phyloP scores from a whole-genome alignment of 768 basidiomycete species.

The Collybia mongolica region DNA sequence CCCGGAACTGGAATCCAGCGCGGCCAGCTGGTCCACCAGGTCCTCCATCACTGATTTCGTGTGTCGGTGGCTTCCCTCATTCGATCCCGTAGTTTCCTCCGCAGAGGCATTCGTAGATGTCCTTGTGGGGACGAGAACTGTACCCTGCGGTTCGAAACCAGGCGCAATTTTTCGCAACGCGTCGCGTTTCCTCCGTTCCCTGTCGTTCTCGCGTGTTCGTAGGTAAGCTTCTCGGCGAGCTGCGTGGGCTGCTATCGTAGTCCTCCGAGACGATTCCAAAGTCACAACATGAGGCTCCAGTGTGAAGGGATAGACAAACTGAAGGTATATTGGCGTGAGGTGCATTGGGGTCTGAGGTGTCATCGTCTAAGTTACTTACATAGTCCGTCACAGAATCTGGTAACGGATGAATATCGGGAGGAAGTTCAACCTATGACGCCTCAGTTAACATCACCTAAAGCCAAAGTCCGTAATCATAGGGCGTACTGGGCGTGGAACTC shows the following conservation, averaged over 20 bases:
- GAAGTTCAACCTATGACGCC: slow-evolving; percentile 67
- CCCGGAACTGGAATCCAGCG: slow-evolving; percentile 43
- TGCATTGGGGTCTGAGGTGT: slow-evolving; percentile 1
- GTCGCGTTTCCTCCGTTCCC: slow-evolving; percentile 61
- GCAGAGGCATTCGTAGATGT: slow-evolving; percentile 19
- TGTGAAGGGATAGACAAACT: slow-evolving; percentile 98
- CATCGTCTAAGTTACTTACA: slow-evolving; percentile 37
- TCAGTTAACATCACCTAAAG: background rate
- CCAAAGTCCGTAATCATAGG: background rate
- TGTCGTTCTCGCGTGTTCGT: slow-evolving; percentile 72
- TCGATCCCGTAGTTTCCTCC: slow-evolving; percentile 5
- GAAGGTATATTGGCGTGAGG: slow-evolving; percentile 1
- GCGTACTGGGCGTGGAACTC: slow-evolving; percentile 77
- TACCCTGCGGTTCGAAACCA: slow-evolving; percentile 71
- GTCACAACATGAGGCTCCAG: slow-evolving; percentile 84
- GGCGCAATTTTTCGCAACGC: slow-evolving; percentile 79
- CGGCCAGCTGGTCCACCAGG: slow-evolving; percentile 78
- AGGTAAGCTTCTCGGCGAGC: slow-evolving; percentile 73
- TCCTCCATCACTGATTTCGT: slow-evolving; percentile 73
- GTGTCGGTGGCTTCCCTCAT: slow-evolving; percentile 15
- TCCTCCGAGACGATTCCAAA: slow-evolving; percentile 69
- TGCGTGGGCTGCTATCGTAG: slow-evolving; percentile 62
- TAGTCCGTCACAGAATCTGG: slow-evolving; percentile 90
- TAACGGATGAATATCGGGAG: slow-evolving; percentile 91
- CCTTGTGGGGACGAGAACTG: slow-evolving; percentile 57